These are phyloP conservation scores for Lactarius vividus DNA, from an alignment of 768 basidiomycete species.

Conservation along the genomic window DNA sequence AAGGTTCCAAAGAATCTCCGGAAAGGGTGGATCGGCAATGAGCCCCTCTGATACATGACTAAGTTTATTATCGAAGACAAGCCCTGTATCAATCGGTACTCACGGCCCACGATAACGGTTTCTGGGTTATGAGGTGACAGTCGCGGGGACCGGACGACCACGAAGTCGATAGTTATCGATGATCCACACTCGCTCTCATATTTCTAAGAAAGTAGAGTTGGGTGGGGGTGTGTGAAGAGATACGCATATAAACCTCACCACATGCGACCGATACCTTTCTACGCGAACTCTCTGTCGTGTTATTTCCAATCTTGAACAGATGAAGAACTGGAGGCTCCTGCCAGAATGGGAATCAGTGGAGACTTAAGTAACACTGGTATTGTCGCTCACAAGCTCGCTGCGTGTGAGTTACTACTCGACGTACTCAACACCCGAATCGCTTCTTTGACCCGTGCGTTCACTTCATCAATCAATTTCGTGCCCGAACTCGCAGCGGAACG, in stretches of 20 bases:
- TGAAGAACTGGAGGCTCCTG: background rate
- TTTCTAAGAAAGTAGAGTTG: background rate
- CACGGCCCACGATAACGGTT: background rate
- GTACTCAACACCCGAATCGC: background rate
- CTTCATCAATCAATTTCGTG: background rate
- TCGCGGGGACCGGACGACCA: background rate
- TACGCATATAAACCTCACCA: background rate
- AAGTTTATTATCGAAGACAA: background rate
- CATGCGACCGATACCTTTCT: background rate
- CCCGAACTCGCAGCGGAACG: background rate
- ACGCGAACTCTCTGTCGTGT: background rate
- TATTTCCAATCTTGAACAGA: background rate
- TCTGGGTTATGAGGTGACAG: background rate
- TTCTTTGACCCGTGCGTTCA: background rate
- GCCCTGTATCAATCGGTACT: background rate
- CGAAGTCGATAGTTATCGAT: background rate
- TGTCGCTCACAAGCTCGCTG: background rate
- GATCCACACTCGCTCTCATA: background rate
- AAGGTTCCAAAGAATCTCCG: background rate
- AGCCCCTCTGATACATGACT: background rate
- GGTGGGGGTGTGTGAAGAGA: background rate
- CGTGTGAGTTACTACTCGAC: too few species aligned
- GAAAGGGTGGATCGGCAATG: background rate
- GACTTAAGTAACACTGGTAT: background rate
- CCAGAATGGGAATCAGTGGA: background rate